Percentiles rank a stretch among this genome's conserved stretches.
These are phyloP conservation scores for Cryptomeria japonica DNA, from an alignment of 75 land plant species.

Conservation along the genomic window DNA sequence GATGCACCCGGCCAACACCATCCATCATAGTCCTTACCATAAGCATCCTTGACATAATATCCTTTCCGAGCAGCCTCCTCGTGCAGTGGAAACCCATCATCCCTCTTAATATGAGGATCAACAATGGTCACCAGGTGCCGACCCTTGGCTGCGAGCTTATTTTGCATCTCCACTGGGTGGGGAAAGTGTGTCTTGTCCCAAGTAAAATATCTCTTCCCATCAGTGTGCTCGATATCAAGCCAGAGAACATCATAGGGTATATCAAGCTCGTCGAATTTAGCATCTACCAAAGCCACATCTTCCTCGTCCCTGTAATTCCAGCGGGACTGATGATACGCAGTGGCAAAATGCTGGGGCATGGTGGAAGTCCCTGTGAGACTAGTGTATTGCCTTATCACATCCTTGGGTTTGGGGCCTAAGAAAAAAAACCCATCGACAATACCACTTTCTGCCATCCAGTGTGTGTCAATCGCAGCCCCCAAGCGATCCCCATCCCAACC, in stretches of 20 bases:
- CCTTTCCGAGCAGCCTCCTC: conserved; percentile 86
- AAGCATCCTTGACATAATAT: conserved; percentile 82
- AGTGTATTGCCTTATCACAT: conserved; percentile 76
- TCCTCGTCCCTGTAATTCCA: conserved; percentile 98
- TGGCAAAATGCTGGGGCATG: conserved; percentile 88
- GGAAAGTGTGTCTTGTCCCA: conserved; percentile 85
- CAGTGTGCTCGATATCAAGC: conserved; percentile 98
- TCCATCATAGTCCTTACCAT: conserved; percentile 86
- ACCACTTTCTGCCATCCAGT: conserved; percentile 95
- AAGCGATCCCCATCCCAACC: conserved; percentile 62
- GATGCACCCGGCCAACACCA: conserved; percentile 99
- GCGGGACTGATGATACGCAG: conserved; percentile 92
- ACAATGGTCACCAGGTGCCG: conserved; percentile 95
- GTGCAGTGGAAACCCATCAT: conserved; percentile 68
- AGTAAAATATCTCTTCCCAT: conserved; percentile 89
- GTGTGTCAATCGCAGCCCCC: conserved; percentile 51
- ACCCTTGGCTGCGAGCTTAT: conserved; percentile 76
- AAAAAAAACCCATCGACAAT: conserved; percentile 88
- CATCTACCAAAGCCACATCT: conserved; percentile 83
- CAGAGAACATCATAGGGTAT: conserved; percentile 96
- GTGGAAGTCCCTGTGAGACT: conserved; percentile 64
- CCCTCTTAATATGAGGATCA: conserved; percentile 95
- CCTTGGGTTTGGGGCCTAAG: conserved; percentile 86
- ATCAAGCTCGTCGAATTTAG: conserved; percentile 86
- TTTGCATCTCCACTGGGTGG: conserved; percentile 88